Evolutionary conservation across 495 filamentous ascomycete genomes (phyloP).

Genomic region (Hypomontagnella submonticulosa): DNA sequence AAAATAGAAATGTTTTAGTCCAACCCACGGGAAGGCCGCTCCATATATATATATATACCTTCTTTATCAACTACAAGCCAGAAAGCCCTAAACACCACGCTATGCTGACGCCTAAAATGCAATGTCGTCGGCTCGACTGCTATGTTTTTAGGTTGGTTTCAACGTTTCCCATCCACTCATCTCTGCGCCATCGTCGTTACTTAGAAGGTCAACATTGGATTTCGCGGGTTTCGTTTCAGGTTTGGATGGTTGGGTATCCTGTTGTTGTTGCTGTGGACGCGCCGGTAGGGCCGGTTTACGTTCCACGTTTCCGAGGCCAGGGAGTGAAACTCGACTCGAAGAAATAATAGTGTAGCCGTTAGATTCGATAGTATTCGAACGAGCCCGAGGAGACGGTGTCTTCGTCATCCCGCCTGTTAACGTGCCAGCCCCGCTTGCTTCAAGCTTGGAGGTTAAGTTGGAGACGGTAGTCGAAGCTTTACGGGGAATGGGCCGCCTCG

Average conservation of each 20-base stretch:
- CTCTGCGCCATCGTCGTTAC: slow-evolving; percentile 50
- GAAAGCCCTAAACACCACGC: slow-evolving; percentile 35
- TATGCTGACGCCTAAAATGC: slow-evolving; percentile 24
- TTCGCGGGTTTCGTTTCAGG: slow-evolving; percentile 35
- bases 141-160: slow-evolving; percentile 49
- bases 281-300: slow-evolving; percentile 41
- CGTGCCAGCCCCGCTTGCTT: slow-evolving; percentile 38
- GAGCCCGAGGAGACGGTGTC: slow-evolving; percentile 13
- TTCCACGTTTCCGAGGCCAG: slow-evolving; percentile 37
- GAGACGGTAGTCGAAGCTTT: slow-evolving; percentile 40
- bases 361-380: slow-evolving; percentile 6
- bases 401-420: slow-evolving; percentile 44
- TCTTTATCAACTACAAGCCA: slow-evolving; percentile 6
- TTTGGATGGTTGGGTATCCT: slow-evolving; percentile 44
- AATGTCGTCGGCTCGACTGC: slow-evolving; percentile 1
- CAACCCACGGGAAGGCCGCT: background rate
- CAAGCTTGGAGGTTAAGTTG: slow-evolving; percentile 43
- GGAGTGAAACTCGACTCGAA: slow-evolving; percentile 32
- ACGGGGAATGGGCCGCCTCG: slow-evolving; percentile 39
- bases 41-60: slow-evolving; percentile 16
- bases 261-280: slow-evolving; percentile 40
- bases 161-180: slow-evolving; percentile 61
- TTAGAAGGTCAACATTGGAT: slow-evolving; percentile 52
- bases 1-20: slow-evolving; percentile 2
- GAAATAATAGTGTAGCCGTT: slow-evolving; percentile 14